Base-by-base conservation (phyloP, 768 basidiomycete genomes). In the Butyriboletus loyo region DNA sequence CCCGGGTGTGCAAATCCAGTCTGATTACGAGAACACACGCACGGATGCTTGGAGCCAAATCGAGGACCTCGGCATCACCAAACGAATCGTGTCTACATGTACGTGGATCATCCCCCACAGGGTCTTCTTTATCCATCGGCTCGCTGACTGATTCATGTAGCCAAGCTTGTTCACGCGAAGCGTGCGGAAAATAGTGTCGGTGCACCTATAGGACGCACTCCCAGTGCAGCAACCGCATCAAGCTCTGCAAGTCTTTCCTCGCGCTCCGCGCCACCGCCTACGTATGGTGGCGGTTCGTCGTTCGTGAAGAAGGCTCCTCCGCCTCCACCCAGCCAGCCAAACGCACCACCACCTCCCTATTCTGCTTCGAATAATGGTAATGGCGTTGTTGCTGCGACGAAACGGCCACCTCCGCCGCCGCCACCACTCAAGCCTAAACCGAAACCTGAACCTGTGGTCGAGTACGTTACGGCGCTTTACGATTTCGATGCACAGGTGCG, bases 341-440 rank as follows among this genome's bases (percentile, higher is more conserved):
- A 66, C 11, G 71, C 79, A 7, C 82, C 81, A 17, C 81, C 81
- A 8, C 78, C 80, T 21, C 66, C 65, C 0, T 68, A 66, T 52
- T 64, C 61, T 47, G 53, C 62, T 1, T 41, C 63, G 5, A 49
- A 47, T 43, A 59, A 54, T 17, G 55, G 65, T 8, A 58, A 52
- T 21, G 49, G 63, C 7, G 57, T 62, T 27, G 49, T 73, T 32
- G 77, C 78, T 2, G 37, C 72, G 6, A 75, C 80, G 72, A 82
- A 86, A 62, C 83, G 87, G 1, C 90, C 95, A 0, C 94, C 95
- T 0, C 96, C 96, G 0, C 96, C 96, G 0, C 96, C 96, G 0
- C 96, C 96, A 8, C 87, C 93, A 2, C 66, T 94, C 61, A 95
- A 93, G 72, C 83, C 91, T 1, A 95, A 93, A 66, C 91, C 91